Evolutionary conservation across 768 basidiomycete species (phyloP).

Genomic region (Lactarius vividus): DNA sequence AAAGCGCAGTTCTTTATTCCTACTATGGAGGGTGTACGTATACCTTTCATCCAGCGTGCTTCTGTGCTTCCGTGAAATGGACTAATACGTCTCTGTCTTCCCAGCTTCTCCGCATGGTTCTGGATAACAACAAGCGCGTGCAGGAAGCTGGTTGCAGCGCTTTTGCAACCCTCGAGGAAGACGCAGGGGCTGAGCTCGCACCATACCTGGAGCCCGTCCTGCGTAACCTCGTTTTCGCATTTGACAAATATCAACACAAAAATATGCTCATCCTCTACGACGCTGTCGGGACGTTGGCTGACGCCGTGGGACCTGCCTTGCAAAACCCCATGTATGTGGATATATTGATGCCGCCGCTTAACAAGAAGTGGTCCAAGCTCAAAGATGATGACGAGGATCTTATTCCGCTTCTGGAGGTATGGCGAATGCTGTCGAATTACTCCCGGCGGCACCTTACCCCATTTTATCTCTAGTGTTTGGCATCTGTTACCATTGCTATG

Average conservation of each 20-base stretch:
- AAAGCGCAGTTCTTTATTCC: slow-evolving; percentile 91
- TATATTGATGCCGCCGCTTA: slow-evolving; percentile 94
- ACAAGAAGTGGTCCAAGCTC: slow-evolving; percentile 84
- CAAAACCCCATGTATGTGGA: slow-evolving; percentile 86
- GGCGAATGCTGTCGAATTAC: slow-evolving; percentile 23
- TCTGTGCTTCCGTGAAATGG: slow-evolving; percentile 20
- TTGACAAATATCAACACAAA: slow-evolving; percentile 98
- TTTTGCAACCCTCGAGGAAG: slow-evolving; percentile 97
- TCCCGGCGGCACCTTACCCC: not conserved
- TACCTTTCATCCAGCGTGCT: slow-evolving; percentile 31
- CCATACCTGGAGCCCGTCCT: slow-evolving; percentile 95
- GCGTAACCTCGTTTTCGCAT: slow-evolving; percentile 92
- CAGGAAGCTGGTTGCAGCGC: slow-evolving; percentile 99
- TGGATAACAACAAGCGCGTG: slow-evolving; percentile 98
- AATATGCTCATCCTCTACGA: slow-evolving; percentile 98
- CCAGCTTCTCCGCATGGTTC: slow-evolving; percentile 95
- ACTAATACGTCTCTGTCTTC: slow-evolving; percentile 16
- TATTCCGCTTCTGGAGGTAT: slow-evolving; percentile 92
- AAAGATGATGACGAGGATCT: slow-evolving; percentile 90
- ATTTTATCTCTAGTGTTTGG: slow-evolving; percentile 69
- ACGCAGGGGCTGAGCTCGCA: slow-evolving; percentile 84
- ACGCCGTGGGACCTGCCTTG: slow-evolving; percentile 88
- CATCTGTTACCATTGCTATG: slow-evolving; percentile 96
- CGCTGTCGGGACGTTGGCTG: slow-evolving; percentile 97
- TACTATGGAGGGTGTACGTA: slow-evolving; percentile 90